Base-by-base conservation (phyloP, 208 protist species). In the Leishmania braziliensis region DNA sequence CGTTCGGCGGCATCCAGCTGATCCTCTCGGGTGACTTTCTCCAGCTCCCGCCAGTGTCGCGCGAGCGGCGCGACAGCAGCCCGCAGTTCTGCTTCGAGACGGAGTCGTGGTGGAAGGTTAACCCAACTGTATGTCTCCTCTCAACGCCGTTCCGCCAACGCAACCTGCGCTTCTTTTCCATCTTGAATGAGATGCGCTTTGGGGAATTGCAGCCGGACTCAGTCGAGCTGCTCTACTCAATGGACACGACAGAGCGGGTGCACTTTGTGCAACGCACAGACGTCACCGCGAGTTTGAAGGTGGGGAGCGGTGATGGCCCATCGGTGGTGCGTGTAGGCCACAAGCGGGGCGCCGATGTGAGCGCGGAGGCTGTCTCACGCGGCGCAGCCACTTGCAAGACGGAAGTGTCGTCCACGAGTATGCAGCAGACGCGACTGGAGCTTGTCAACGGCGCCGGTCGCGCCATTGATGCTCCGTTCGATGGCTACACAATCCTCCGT, bases 1-100 rank as follows among this genome's bases (percentile, higher is more conserved):
- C 96, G 6, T 98, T 99, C 83, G 97, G 97, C 48, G 97, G 96
- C 63, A 95, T 99, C 66, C 97, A 98, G 88, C 77, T 99, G 16
- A 88, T 99, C 56, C 84, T 98, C 56, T 96, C 90, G 5, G 97
- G 97, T 33, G 97, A 99, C 80, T 99, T 99, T 79, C 88, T 98
- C 16, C 96, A 98, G 89, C 87, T 98, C 58, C 93, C 93, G 3
- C 95, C 95, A 12, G 91, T 98, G 18, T 75, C 71, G 56, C 88
- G 86, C 54, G 68, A 87, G 23, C 79, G 71, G 20, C 70, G 66
- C 2, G 23, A 63, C 43, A 60, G 39, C 26, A 26, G 46, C 23
- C 53, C 74, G 26, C 36, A 65, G 36, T 95, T 93, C 79, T 95
- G 92, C 82, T 98, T 98, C 87, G 91, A 95, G 80, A 86, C 88